Evolutionary conservation across 495 filamentous ascomycete species (phyloP), one percentile per base, ranked within the genome.

Genomic region (Podospora pseudopauciseta): DNA sequence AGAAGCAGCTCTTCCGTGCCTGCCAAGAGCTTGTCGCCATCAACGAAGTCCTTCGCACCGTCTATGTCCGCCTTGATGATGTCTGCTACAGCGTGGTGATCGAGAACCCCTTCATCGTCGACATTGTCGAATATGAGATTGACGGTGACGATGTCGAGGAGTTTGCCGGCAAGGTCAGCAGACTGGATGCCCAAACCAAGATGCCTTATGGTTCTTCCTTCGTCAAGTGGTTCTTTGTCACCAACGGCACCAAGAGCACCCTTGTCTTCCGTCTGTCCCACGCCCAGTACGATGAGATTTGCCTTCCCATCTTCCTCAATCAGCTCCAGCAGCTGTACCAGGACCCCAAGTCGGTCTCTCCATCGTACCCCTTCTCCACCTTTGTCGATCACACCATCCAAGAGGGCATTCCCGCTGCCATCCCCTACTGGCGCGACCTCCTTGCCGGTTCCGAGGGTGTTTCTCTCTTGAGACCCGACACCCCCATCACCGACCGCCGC

Each of bases 241-340:
- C 82, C 68, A 82, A 81, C 63, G 74, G 75, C 7, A 80, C 76
- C 16, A 75, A 83, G 53, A 80, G 86, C 73, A 85, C 83, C n/a
- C 87, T 93, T 57, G 76, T 86, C 65, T 80, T 93, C 62, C 83
- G 89, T 4, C 81, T 92, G 5, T 91, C 89, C 0, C 90, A 93
- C 74, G 88, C 90, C 0, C 90, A 92, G 65, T 93, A 90, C 71
- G 90, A 92, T 70, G 90, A 88, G 49, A 83, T 91, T 1, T 91
- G 85, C 71, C 81, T 93, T 5, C 84, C 89, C 0, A 81, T 81
- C 39, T 84, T 92, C 19, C 82, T 91, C 64, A 82, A 55, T 44
- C 77, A 83, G 67, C 75, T 83, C 6, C 74, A 77, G 2, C 67
- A 71, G 3, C 63, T 83, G 0, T 83, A 82, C 63, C 63, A 76